Conservation (phyloP, 768 basidiomycete species). For the Suillus subluteus region DNA sequence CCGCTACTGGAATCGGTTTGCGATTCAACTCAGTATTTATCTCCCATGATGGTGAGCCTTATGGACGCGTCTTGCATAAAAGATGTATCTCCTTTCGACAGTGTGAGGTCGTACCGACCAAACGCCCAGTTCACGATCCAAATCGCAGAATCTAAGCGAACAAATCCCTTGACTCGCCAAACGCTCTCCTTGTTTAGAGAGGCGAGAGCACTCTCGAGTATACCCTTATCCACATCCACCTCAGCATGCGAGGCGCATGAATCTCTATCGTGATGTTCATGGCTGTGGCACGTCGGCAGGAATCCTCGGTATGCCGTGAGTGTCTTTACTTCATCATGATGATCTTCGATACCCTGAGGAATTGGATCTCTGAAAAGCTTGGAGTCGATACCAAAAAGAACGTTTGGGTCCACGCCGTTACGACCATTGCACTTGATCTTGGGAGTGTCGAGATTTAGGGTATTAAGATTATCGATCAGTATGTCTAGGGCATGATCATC, state of each 20-base stretch:
- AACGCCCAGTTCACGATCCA: slow-evolving; percentile 93
- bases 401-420: slow-evolving; percentile 69
- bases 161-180: slow-evolving; percentile 88
- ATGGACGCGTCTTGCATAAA: slow-evolving; percentile 43
- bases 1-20: slow-evolving; percentile 31
- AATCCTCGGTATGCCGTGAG: slow-evolving; percentile 59
- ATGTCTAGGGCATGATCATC: slow-evolving; percentile 78
- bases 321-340: slow-evolving; percentile 88
- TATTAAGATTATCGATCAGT: slow-evolving; percentile 85
- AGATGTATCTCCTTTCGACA: slow-evolving; percentile 26
- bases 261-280: slow-evolving; percentile 22
- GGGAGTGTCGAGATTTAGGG: slow-evolving; percentile 88
- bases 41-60: slow-evolving; percentile 89
- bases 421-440: slow-evolving; percentile 72
- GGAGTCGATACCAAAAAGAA: slow-evolving; percentile 92
- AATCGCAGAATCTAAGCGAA: slow-evolving; percentile 49
- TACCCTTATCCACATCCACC: slow-evolving; percentile 36
- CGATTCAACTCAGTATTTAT: slow-evolving; percentile 77
- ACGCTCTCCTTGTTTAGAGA: slow-evolving; percentile 66
- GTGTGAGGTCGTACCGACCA: slow-evolving; percentile 75
- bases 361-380: slow-evolving; percentile 57
- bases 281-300: slow-evolving; percentile 17
- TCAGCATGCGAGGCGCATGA: slow-evolving; percentile 13
- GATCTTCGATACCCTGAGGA: slow-evolving; percentile 30
- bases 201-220: slow-evolving; percentile 51